Percentiles rank a stretch among this genome's conserved stretches.
Evolutionary conservation across 352 stramenopile genomes (phyloP).

Genomic region (Globisporangium recalcitrans): DNA sequence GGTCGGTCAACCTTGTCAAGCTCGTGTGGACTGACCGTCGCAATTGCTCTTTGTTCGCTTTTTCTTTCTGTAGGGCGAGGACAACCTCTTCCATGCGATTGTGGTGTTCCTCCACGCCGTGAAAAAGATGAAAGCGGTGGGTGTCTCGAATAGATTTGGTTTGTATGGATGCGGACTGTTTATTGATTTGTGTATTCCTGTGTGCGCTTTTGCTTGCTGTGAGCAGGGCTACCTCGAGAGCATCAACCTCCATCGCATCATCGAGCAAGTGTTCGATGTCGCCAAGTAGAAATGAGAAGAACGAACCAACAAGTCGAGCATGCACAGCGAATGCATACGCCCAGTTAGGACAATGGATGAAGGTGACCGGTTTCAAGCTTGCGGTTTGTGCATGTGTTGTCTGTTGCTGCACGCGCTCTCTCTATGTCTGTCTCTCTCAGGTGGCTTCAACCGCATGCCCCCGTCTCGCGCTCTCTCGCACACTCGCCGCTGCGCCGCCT

Average conservation of each 20-base stretch:
- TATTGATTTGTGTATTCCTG: too few relatives aligned
- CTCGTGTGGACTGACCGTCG: background rate
- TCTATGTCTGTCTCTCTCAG: background rate
- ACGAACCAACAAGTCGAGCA: background rate
- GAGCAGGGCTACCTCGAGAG: constrained; percentile 75
- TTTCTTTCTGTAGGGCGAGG: constrained; percentile 50
- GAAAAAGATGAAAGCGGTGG: constrained; percentile 82
- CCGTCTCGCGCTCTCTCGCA: background rate
- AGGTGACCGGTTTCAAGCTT: background rate
- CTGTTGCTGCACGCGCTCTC: background rate
- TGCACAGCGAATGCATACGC: constrained; percentile 2
- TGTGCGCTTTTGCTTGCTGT: too few relatives aligned
- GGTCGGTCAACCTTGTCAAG: background rate
- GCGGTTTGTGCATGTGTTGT: background rate
- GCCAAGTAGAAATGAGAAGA: constrained; percentile 45
- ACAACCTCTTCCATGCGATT: constrained; percentile 82
- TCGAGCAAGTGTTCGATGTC: constrained; percentile 82
- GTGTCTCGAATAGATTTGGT: too few relatives aligned
- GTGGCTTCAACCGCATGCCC: background rate
- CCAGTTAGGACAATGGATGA: background rate
- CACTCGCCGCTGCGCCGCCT: constrained; percentile 11
- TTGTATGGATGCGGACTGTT: too few relatives aligned
- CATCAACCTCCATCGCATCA: constrained; percentile 84
- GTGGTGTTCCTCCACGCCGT: constrained; percentile 81
- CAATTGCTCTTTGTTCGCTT: background rate